Base-by-base conservation (phyloP, 164 flowering plant genomes). In the Litsea cubeba region DNA sequence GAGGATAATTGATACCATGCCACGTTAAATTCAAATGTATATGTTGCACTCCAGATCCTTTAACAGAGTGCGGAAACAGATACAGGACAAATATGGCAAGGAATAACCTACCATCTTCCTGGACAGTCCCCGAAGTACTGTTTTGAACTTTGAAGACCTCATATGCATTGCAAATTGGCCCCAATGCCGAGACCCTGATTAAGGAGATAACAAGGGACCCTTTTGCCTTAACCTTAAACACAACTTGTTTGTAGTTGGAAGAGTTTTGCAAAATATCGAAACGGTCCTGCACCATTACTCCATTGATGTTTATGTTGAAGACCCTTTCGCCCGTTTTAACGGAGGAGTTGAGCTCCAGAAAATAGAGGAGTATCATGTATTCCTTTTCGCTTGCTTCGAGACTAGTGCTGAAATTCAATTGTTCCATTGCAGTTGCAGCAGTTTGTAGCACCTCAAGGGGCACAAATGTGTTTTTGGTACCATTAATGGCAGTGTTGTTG, bases 121-220 rank as follows among this genome's bases (percentile, higher is more conserved):
- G 83, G 22, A 67, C 30, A 62, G 85, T 84, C 68, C 71, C 88
- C 65, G 76, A 72, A 68, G 62, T 74, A 81, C 70, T 46, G 49
- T 76, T 72, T 12, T 18, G 81, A 51, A 84, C 79, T 76, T 80
- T 84, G 7, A 87, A 74, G 66, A 90, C 78, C 83, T 90, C 94
- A 77, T 84, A 87, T 50, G 87, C 94, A 85, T 79, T 90, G 73
- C 83, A 84, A 58, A 87, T 79, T 65, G 94, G 94, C 58, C 91
- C 94, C 25, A 81, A 83, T 5, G 22, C 76, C 10, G 74, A 76
- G 22, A 63, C 81, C 82, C 84, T 86, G 32, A 79, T 67, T 71
- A 90, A 69, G 49, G 87, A 81, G 78, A 90, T 71, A 77, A 87
- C 86, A 18, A 90, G 83, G 75, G 67, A 65, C 71, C 85, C 81